These are phyloP conservation scores for Rhododendron molle DNA, from an alignment of 148 eudicot species.

Conservation along the genomic window DNA sequence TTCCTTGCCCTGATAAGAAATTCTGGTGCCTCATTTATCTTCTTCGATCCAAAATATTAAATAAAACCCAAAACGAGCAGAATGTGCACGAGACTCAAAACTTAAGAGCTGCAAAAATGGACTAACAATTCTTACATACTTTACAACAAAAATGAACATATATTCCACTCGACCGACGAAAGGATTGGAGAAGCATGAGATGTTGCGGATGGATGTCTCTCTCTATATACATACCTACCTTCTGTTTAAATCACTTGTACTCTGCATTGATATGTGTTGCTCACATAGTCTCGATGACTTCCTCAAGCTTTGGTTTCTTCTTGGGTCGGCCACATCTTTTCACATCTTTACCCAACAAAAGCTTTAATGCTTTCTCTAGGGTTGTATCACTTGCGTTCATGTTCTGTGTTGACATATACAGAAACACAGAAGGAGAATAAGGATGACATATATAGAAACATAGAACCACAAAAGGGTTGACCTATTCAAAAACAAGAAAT, in stretches of 20 bases:
- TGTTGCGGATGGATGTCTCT: background rate
- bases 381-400: conserved; percentile 41
- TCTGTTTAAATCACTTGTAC: background rate
- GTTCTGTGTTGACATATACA: conserved; percentile 33
- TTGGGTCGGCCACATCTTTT: conserved; percentile 63
- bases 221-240: background rate
- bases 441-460: background rate
- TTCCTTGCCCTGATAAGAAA: background rate
- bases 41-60: background rate
- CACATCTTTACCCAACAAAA: conserved; percentile 47
- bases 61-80: background rate
- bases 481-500: background rate
- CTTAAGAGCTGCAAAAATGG: background rate
- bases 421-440: background rate
- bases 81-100: background rate
- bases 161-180: background rate
- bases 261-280: background rate
- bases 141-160: background rate
- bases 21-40: background rate
- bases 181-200: background rate
- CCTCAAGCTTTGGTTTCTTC: conserved; percentile 33
- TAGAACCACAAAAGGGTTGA: background rate
- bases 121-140: background rate
- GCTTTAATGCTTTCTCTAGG: conserved; percentile 63
- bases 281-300: conserved; percentile 39